phyloP scores from a whole-genome alignment of 2,329 filamentous ascomycete species.

The Neophaeococcomyces aloes region DNA sequence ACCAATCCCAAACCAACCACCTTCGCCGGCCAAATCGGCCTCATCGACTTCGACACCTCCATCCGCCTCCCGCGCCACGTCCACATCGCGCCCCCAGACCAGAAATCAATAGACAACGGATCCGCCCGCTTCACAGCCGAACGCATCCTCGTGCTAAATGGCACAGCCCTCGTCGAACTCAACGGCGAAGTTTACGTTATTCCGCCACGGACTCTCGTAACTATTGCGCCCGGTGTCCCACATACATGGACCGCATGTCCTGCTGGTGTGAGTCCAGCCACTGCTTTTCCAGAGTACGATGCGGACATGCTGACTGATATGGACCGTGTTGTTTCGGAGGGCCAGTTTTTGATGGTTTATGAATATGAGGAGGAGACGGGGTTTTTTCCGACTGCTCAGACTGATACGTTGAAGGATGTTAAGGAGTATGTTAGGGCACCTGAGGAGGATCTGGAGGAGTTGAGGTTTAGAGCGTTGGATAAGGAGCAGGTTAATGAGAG shows the following conservation, averaged over 20 bases:
- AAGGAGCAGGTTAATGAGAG: neutral
- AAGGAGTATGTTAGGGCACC: constrained; percentile 10
- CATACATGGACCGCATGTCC: constrained; percentile 17
- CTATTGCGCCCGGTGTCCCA: constrained; percentile 13
- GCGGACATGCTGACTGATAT: constrained; percentile 5
- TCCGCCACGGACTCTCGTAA: constrained; percentile 12
- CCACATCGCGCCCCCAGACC: constrained; percentile 10
- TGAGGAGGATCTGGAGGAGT: constrained; percentile 10
- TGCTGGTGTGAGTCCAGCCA: constrained; percentile 7
- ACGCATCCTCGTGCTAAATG: constrained; percentile 14
- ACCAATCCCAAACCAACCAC: constrained; percentile 8
- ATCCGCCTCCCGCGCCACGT: constrained; percentile 14
- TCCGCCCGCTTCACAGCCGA: constrained; percentile 7
- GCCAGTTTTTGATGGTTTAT: constrained; percentile 15
- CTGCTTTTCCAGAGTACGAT: constrained; percentile 4
- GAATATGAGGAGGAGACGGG: constrained; percentile 16
- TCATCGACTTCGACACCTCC: constrained; percentile 16
- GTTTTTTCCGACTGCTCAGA: constrained; percentile 14
- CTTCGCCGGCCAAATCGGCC: constrained; percentile 13
- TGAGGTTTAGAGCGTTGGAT: neutral
- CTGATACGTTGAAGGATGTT: constrained; percentile 5
- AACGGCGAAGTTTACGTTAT: constrained; percentile 15
- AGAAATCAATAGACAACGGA: neutral
- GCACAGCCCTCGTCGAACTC: constrained; percentile 13
- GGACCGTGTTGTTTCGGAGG: constrained; percentile 4